Evolutionary conservation across 371 early-diverging fungal species (phyloP).

Genomic region (Nematocida ausubeli): DNA sequence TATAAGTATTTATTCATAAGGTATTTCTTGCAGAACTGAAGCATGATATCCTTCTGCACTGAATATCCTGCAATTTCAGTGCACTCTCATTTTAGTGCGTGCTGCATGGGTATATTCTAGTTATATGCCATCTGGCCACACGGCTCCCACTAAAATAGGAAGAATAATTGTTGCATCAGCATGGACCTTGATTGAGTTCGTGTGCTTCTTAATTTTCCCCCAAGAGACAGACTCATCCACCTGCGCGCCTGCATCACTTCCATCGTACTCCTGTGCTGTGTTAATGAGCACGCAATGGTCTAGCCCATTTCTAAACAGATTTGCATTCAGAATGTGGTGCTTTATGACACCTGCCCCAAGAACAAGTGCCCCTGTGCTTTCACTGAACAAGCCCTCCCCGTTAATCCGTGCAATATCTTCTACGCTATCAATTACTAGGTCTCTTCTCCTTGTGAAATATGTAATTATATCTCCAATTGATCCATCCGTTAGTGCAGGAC

Average conservation of each 20-base stretch:
- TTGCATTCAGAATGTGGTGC: slow-evolving; percentile 98
- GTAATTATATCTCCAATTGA: slow-evolving; percentile 96
- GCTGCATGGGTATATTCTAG: too few relatives aligned
- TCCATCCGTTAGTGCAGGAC: slow-evolving; percentile 95
- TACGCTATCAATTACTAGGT: slow-evolving; percentile 85
- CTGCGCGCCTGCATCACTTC: slow-evolving; percentile 94
- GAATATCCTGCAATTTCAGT: too few relatives aligned
- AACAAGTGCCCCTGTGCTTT: slow-evolving; percentile 90
- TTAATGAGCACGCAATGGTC: slow-evolving; percentile 95
- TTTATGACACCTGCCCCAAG: slow-evolving; percentile 96
- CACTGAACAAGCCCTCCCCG: slow-evolving; percentile 81
- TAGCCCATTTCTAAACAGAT: slow-evolving; percentile 91
- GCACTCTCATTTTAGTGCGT: too few relatives aligned
- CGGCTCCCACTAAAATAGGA: slow-evolving; percentile 60
- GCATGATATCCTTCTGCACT: too few relatives aligned
- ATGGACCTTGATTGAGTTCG: slow-evolving; percentile 83
- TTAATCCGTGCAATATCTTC: slow-evolving; percentile 88
- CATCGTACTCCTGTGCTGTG: slow-evolving; percentile 96
- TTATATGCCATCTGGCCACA: slow-evolving; percentile 41
- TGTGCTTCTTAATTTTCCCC: slow-evolving; percentile 89
- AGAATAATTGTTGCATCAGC: slow-evolving; percentile 91
- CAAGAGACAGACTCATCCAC: slow-evolving; percentile 97
- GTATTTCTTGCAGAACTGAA: too few relatives aligned
- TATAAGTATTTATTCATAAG: too few relatives aligned
- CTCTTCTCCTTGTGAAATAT: slow-evolving; percentile 73